Conservation (phyloP, 2,329 filamentous ascomycete species). For the Orbilia ellipsospora region DNA sequence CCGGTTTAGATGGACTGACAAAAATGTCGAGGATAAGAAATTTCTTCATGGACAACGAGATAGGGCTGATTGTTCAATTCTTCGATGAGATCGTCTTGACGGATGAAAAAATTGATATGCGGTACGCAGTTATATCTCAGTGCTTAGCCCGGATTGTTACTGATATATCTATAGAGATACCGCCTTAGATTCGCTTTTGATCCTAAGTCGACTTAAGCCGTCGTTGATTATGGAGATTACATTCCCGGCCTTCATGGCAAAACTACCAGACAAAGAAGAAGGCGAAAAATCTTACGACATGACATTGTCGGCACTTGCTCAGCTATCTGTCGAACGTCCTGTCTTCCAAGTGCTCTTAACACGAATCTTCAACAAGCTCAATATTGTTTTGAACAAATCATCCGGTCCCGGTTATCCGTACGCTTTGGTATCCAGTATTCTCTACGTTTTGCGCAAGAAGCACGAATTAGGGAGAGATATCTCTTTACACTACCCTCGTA, state of each 20-base stretch:
- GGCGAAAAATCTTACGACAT: constrained; percentile 66
- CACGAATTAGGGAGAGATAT: constrained; percentile 63
- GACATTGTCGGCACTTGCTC: constrained; percentile 73
- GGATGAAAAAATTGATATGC: constrained; percentile 65
- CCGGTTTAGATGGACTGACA: constrained; percentile 66
- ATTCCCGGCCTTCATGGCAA: constrained; percentile 74
- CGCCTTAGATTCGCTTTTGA: constrained; percentile 70
- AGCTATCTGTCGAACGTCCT: constrained; percentile 72
- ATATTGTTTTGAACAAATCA: constrained; percentile 65
- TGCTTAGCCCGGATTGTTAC: constrained; percentile 63
- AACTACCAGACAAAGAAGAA: constrained; percentile 70
- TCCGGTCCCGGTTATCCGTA: constrained; percentile 67
- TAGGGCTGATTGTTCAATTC: constrained; percentile 68
- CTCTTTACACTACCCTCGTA: constrained; percentile 66
- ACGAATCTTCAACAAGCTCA: constrained; percentile 72
- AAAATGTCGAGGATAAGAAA: constrained; percentile 64
- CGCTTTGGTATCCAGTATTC: constrained; percentile 71
- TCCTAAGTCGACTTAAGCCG: constrained; percentile 72
- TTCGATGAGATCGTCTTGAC: constrained; percentile 72
- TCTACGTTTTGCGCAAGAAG: constrained; percentile 71
- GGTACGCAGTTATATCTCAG: constrained; percentile 59
- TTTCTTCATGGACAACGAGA: constrained; percentile 67
- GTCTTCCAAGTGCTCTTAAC: constrained; percentile 74
- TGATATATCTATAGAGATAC: constrained; percentile 66
- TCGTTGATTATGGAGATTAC: constrained; percentile 73